These are phyloP conservation scores for Auriscalpium microsporum DNA, from an alignment of 768 basidiomycete genomes.

Conservation along the genomic window DNA sequence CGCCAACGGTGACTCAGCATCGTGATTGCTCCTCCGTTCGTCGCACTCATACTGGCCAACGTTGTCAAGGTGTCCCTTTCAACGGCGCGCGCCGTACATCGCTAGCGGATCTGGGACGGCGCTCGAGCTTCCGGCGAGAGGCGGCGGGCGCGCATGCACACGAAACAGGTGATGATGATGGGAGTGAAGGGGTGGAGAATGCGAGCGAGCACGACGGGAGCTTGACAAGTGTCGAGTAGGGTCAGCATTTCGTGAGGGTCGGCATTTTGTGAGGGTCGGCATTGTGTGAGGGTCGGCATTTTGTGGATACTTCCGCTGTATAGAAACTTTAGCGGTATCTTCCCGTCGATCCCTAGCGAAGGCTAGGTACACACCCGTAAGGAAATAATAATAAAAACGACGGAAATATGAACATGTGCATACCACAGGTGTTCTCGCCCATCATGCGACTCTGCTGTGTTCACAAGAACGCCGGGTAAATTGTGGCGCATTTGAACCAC, in stretches of 20 bases:
- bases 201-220: constrained; percentile 10
- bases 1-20: constrained; percentile 15
- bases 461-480: too few species aligned
- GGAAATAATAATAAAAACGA: too few species aligned
- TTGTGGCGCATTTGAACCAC: too few species aligned
- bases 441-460: too few species aligned
- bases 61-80: constrained; percentile 10
- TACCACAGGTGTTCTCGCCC: too few species aligned
- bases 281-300: not conserved
- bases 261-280: not conserved
- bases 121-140: not conserved
- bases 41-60: constrained; percentile 7
- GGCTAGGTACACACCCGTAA: too few species aligned
- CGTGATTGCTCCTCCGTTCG: constrained; percentile 5
- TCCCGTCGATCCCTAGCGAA: too few species aligned
- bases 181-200: constrained; percentile 8
- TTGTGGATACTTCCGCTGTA: too few species aligned
- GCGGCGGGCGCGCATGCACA: not conserved
- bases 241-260: not conserved
- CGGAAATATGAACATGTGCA: too few species aligned
- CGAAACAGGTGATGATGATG: not conserved
- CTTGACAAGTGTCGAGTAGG: constrained; percentile 14
- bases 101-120: not conserved
- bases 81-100: constrained; percentile 3
- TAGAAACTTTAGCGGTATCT: too few species aligned